These are phyloP conservation scores for Tuber magnatum DNA, from an alignment of 495 filamentous ascomycete species.

Conservation along the genomic window DNA sequence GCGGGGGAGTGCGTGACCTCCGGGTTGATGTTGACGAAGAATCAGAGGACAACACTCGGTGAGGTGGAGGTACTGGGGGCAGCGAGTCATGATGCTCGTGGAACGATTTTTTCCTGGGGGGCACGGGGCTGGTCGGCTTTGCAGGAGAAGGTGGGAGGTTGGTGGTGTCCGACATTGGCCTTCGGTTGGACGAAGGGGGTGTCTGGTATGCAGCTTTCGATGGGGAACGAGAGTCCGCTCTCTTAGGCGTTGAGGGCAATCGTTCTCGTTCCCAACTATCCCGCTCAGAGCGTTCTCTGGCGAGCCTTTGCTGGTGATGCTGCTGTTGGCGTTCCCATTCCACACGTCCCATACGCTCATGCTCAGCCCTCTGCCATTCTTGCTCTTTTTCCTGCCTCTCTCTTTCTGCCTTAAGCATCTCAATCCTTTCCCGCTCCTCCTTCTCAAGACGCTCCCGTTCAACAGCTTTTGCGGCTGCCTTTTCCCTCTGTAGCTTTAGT, in stretches of 20 bases:
- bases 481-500: conserved; percentile 30
- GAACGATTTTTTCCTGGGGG: conserved; percentile 12
- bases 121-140: conserved; percentile 21
- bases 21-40: conserved; percentile 19
- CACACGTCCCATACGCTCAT: conserved; percentile 40
- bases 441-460: conserved; percentile 29
- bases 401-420: conserved; percentile 25
- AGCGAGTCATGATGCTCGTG: background rate
- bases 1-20: conserved; percentile 23
- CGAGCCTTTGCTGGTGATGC: conserved; percentile 20
- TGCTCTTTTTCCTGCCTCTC: conserved; percentile 13
- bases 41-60: conserved; percentile 25
- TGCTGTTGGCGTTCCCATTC: conserved; percentile 24
- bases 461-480: conserved; percentile 21
- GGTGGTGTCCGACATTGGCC: conserved; percentile 32
- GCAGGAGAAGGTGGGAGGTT: conserved; percentile 18
- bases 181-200: conserved; percentile 32
- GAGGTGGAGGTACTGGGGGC: conserved; percentile 25
- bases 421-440: conserved; percentile 31
- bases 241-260: conserved; percentile 25
- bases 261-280: conserved; percentile 39
- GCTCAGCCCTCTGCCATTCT: conserved; percentile 48
- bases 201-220: conserved; percentile 47
- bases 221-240: conserved; percentile 15
- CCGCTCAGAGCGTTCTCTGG: conserved; percentile 55